Percentiles rank a stretch among this genome's conserved stretches.
These are phyloP conservation scores for Phytophthora rubi DNA, from an alignment of 352 stramenopile species.

Conservation along the genomic window DNA sequence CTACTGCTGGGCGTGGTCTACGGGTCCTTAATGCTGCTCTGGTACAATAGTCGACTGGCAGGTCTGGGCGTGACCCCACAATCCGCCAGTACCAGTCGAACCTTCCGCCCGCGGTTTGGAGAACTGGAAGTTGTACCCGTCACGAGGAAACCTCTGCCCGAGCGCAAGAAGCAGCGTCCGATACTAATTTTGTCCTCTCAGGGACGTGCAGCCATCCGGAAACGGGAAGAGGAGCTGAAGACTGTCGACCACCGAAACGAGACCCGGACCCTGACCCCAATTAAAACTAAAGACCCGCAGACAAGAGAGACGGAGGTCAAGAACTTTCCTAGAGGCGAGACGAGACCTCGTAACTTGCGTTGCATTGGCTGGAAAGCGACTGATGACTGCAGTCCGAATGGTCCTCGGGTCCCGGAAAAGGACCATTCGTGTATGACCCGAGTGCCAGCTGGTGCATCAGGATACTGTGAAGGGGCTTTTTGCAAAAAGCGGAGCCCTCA, in stretches of 20 bases:
- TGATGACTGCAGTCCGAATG: conserved; percentile 26
- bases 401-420: conserved; percentile 11
- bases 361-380: conserved; percentile 37
- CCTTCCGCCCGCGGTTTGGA: conserved; percentile 21
- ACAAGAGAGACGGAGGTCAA: conserved; percentile 14
- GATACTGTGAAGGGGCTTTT: conserved; percentile 37
- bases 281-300: not conserved
- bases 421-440: conserved; percentile 25
- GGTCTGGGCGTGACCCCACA: not conserved
- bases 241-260: conserved; percentile 5
- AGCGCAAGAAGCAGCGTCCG: conserved; percentile 15
- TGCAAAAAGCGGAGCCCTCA: no score
- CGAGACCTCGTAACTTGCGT: not conserved
- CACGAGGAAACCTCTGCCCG: conserved; percentile 13
- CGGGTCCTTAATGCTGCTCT: conserved; percentile 15
- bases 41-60: conserved; percentile 10
- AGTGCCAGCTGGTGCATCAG: conserved; percentile 29
- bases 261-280: not conserved
- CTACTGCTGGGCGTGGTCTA: conserved; percentile 8
- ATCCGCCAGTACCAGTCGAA: conserved; percentile 5
- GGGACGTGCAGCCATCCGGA: conserved; percentile 14
- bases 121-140: conserved; percentile 17
- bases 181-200: conserved; percentile 26
- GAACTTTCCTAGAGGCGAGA: conserved; percentile 17
- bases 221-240: not conserved